Conservation (phyloP, 805 yeast genomes). For the Kodamaea sagamina region DNA sequence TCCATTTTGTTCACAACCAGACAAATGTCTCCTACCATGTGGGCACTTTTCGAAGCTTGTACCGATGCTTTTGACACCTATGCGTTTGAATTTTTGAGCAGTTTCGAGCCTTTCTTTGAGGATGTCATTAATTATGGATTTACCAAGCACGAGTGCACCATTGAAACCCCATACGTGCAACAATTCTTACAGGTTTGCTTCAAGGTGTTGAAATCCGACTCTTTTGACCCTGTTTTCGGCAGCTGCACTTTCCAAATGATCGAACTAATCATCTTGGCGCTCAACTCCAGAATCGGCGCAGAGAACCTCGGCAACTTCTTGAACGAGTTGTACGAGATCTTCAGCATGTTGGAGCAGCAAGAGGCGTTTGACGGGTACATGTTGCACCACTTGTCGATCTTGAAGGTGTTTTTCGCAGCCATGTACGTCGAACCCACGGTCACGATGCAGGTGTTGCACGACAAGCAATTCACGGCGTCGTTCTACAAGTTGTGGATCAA, state of each 20-base stretch:
- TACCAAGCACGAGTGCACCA: constrained; percentile 32
- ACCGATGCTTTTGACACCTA: constrained; percentile 58
- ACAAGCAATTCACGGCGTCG: constrained; percentile 37
- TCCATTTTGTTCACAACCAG: constrained; percentile 56
- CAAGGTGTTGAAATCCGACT: constrained; percentile 33
- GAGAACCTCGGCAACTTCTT: constrained; percentile 29
- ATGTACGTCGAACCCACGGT: constrained; percentile 40
- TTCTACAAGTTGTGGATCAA: constrained; percentile 52
- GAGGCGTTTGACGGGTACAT: constrained; percentile 47
- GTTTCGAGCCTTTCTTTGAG: constrained; percentile 58
- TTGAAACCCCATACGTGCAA: constrained; percentile 43
- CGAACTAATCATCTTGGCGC: constrained; percentile 19
- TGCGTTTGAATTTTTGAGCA: constrained; percentile 60
- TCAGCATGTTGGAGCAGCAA: constrained; percentile 34
- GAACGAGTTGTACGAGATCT: constrained; percentile 39
- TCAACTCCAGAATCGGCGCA: constrained; percentile 31
- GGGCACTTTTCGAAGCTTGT: constrained; percentile 53
- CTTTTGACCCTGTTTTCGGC: constrained; percentile 44
- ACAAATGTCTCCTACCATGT: constrained; percentile 50
- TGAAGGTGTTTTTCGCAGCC: constrained; percentile 45
- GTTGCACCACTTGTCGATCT: constrained; percentile 44
- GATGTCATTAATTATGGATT: constrained; percentile 55
- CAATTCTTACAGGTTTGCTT: constrained; percentile 39
- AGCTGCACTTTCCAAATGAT: constrained; percentile 40
- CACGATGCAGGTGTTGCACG: constrained; percentile 39